Evolutionary conservation across 768 basidiomycete genomes (phyloP), one percentile per base, ranked within the genome.

Genomic region (Cytidiella melzeri): DNA sequence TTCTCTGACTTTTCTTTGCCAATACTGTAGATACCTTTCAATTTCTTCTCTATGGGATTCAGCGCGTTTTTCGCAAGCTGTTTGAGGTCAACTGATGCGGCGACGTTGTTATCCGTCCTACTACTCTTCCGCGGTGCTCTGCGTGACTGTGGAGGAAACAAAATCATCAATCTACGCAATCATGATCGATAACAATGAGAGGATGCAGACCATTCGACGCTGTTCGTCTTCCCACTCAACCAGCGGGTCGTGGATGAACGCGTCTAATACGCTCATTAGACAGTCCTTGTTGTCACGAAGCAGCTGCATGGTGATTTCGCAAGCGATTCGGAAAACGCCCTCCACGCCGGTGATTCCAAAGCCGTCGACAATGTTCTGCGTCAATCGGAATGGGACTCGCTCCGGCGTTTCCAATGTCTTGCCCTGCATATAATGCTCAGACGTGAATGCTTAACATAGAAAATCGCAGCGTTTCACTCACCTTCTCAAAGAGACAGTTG

Each of bases 401-500:
- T 98, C 96, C 0, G 91, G 88, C 1, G 88, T 85, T 53, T 92
- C 89, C 23, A 99, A 73, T 3, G 74, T 74, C 69, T 87, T 92
- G 1, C 92, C 95, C 77, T 80, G 47, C 19, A 19, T n/a, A 34
- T 11, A 42, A n/a, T n/a, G n/a, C n/a, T n/a, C n/a, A n/a, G n/a
- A n/a, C n/a, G n/a, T n/a, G n/a, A 5, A 37, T 39, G 10, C 40
- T 18, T 9, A 28, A 27, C n/a, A 21, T 5, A 9, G 1, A 5
- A 9, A n/a, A n/a, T n/a, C n/a, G n/a, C n/a, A n/a, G n/a, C n/a
- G n/a, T n/a, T n/a, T n/a, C n/a, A 51, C 68, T 36, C 47, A 88
- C 92, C 79, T 91, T 95, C 57, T 98, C 96, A 57, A 99, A 99
- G 13, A 98, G 74, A 69, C 93, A 96, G 63, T 97, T 97, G 59